Evolutionary conservation across 208 protist genomes (phyloP).

Genomic region (Leishmania mexicana): DNA sequence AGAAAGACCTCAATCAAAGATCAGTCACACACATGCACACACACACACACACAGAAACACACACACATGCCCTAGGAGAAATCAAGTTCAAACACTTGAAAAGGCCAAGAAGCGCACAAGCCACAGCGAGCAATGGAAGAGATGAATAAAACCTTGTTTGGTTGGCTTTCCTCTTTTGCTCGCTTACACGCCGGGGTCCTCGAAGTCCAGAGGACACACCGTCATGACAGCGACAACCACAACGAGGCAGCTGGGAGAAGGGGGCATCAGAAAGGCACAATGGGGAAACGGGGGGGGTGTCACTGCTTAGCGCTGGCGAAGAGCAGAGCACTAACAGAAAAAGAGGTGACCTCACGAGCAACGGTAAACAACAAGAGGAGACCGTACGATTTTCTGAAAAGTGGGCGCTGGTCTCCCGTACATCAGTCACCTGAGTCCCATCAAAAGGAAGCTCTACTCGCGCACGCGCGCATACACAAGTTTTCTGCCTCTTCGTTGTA

Average conservation of each 20-base stretch:
- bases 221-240: neutral
- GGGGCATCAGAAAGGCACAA: neutral
- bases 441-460: neutral
- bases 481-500: neutral
- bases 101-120: neutral
- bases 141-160: neutral
- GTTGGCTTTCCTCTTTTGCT: neutral
- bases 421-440: neutral
- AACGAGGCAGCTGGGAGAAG: neutral
- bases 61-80: neutral
- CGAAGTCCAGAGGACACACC: neutral
- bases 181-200: neutral
- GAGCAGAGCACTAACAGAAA: neutral
- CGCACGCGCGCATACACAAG: neutral
- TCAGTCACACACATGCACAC: neutral
- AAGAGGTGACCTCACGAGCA: neutral
- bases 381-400: neutral
- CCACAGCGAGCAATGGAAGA: neutral
- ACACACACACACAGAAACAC: neutral
- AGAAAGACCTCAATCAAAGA: neutral
- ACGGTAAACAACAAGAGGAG: neutral
- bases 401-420: neutral
- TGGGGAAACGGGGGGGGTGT: neutral
- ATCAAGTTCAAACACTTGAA: neutral
- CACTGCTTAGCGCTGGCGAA: neutral